Conservation (phyloP, 2,329 filamentous ascomycete genomes). For the Claviceps maximensis region DNA sequence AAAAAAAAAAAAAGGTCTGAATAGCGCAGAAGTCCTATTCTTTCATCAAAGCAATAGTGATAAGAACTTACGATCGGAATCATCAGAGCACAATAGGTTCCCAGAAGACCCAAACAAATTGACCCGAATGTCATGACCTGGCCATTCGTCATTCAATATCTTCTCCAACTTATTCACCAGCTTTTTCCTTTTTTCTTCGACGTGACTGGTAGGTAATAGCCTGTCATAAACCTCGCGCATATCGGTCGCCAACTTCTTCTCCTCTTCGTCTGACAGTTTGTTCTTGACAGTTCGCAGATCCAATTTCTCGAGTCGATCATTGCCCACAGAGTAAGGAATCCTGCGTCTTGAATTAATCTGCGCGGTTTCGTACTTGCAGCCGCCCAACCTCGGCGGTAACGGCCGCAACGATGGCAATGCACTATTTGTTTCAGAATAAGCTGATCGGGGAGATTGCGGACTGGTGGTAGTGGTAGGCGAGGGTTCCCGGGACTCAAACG, state of each 20-base stretch:
- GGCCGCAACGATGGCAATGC: slow-evolving; percentile 55
- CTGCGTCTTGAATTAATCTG: slow-evolving; percentile 69
- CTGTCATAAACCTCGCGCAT: slow-evolving; percentile 76
- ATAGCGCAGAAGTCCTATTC: background rate
- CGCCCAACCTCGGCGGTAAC: slow-evolving; percentile 42
- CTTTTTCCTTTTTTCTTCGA: slow-evolving; percentile 59
- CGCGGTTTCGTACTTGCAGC: slow-evolving; percentile 82
- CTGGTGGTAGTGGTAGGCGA: slow-evolving; percentile 63
- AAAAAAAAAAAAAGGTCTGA: background rate
- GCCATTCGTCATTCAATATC: slow-evolving; percentile 84
- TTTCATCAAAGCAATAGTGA: background rate
- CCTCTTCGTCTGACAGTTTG: slow-evolving; percentile 57
- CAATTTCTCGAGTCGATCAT: slow-evolving; percentile 59
- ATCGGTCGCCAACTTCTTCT: slow-evolving; percentile 62
- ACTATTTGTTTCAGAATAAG: slow-evolving; percentile 77
- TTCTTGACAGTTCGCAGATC: slow-evolving; percentile 61
- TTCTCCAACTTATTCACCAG: slow-evolving; percentile 80
- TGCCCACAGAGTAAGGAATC: slow-evolving; percentile 86
- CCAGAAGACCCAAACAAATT: slow-evolving; percentile 97
- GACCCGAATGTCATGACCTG: slow-evolving; percentile 76
- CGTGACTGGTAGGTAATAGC: slow-evolving; percentile 69
- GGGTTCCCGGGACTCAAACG: slow-evolving; percentile 62
- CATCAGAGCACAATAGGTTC: slow-evolving; percentile 84
- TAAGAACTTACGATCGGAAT: slow-evolving; percentile 72
- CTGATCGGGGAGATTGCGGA: slow-evolving; percentile 78